These are phyloP conservation scores for Berberis vulgaris DNA, from an alignment of 164 flowering plant genomes.

Conservation along the genomic window DNA sequence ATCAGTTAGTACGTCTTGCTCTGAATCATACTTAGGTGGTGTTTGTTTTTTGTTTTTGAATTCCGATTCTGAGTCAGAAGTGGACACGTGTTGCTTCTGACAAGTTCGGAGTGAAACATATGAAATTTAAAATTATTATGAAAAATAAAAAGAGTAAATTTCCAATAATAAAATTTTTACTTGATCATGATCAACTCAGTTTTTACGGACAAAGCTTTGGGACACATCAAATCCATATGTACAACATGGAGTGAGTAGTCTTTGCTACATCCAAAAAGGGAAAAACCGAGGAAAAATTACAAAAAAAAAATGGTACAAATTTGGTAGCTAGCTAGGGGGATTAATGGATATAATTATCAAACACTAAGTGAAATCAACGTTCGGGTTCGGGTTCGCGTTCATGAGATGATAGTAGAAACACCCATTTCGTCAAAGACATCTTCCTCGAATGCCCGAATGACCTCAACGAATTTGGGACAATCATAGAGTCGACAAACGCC, in stretches of 20 bases:
- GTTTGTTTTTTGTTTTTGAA: too few relatives aligned
- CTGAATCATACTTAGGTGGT: too few relatives aligned
- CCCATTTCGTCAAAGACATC: conserved; percentile 6
- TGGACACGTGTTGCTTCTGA: too few relatives aligned
- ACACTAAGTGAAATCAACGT: background rate
- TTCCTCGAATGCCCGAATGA: background rate
- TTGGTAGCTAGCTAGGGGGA: too few relatives aligned
- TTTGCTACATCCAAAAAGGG: background rate
- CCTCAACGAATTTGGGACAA: background rate
- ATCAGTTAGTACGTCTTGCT: background rate
- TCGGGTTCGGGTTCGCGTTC: conserved; percentile 3
- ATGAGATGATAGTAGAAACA: conserved; percentile 4
- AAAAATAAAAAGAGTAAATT: too few relatives aligned
- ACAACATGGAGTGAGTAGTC: background rate
- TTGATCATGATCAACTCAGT: background rate
- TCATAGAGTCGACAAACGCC: background rate
- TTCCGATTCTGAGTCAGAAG: too few relatives aligned
- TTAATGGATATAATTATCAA: background rate
- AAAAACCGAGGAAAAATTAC: background rate
- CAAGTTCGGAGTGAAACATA: too few relatives aligned
- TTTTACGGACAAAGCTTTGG: background rate
- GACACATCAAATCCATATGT: background rate
- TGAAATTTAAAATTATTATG: too few relatives aligned
- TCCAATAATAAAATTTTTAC: background rate
- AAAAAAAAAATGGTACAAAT: background rate